These are phyloP conservation scores for Ustilago hordei DNA, from an alignment of 1,284 basidiomycete genomes.

Conservation along the genomic window DNA sequence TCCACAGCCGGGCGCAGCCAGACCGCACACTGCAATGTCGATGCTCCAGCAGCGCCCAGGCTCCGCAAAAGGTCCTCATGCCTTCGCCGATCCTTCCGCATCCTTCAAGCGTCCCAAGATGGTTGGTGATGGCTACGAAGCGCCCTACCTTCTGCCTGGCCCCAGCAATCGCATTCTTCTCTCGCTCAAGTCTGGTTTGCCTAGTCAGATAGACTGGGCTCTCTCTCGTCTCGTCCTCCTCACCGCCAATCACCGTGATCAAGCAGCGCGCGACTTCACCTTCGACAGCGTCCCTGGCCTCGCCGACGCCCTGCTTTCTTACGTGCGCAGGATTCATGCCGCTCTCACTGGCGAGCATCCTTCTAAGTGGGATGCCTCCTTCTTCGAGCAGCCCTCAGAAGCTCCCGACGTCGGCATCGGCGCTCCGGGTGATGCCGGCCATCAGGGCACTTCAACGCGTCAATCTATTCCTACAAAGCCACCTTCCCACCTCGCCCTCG, in stretches of 20 bases:
- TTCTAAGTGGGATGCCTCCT: slow-evolving; percentile 48
- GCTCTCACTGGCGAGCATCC: slow-evolving; percentile 51
- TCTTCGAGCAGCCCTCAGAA: slow-evolving; percentile 53
- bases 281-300: slow-evolving; percentile 59
- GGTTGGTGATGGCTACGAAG: slow-evolving; percentile 42
- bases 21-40: slow-evolving; percentile 19
- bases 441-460: slow-evolving; percentile 27
- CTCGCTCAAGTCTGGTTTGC: slow-evolving; percentile 63
- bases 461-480: neutral
- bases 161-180: slow-evolving; percentile 63
- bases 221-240: slow-evolving; percentile 53
- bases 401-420: slow-evolving; percentile 53
- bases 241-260: slow-evolving; percentile 36
- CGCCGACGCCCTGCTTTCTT: slow-evolving; percentile 56
- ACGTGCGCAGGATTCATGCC: slow-evolving; percentile 46
- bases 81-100: slow-evolving; percentile 10
- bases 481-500: neutral
- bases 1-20: slow-evolving; percentile 5
- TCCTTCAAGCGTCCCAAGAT: slow-evolving; percentile 41
- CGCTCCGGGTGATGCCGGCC: slow-evolving; percentile 48
- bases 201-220: slow-evolving; percentile 66
- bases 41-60: slow-evolving; percentile 27
- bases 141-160: slow-evolving; percentile 53
- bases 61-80: slow-evolving; percentile 7
- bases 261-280: slow-evolving; percentile 34